Conservation (phyloP, 106 monocot species). For the Vanilla planifolia region DNA sequence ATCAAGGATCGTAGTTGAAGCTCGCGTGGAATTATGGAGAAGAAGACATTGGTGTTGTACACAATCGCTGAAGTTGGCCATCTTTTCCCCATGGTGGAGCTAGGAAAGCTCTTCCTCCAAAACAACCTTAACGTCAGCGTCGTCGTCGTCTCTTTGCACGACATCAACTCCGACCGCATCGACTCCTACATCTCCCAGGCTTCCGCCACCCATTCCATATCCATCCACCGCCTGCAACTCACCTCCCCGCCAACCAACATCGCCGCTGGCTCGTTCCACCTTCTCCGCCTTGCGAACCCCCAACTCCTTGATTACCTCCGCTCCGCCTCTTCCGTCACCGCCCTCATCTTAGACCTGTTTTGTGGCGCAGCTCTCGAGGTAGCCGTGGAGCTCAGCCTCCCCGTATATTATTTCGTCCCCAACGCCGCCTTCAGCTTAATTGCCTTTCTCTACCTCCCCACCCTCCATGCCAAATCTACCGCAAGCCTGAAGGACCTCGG, state of each 20-base stretch:
- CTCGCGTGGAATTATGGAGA: too few species aligned
- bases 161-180: not conserved
- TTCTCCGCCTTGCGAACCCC: conserved; percentile 7
- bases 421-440: conserved; percentile 9
- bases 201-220: conserved; percentile 11
- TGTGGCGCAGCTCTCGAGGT: conserved; percentile 7
- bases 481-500: conserved; percentile 26
- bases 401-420: conserved; percentile 12
- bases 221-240: conserved; percentile 14
- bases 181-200: conserved; percentile 7
- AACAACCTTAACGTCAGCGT: conserved; percentile 4
- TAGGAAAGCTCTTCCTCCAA: conserved; percentile 17
- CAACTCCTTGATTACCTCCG: conserved; percentile 4
- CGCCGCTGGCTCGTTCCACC: not conserved
- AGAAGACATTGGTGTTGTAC: conserved; percentile 12
- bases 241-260: not conserved
- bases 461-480: not conserved
- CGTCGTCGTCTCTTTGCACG: not conserved
- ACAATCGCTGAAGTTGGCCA: conserved; percentile 24
- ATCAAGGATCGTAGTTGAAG: too few species aligned
- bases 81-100: conserved; percentile 22
- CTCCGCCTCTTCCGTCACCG: not conserved
- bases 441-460: conserved; percentile 5
- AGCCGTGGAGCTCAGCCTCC: conserved; percentile 6
- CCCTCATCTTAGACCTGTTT: conserved; percentile 11